A percentile compares a stretch with the other conserved stretches of the same genome.
These are phyloP conservation scores for Penicillium ucsense DNA, from an alignment of 495 filamentous ascomycete species.

Conservation along the genomic window DNA sequence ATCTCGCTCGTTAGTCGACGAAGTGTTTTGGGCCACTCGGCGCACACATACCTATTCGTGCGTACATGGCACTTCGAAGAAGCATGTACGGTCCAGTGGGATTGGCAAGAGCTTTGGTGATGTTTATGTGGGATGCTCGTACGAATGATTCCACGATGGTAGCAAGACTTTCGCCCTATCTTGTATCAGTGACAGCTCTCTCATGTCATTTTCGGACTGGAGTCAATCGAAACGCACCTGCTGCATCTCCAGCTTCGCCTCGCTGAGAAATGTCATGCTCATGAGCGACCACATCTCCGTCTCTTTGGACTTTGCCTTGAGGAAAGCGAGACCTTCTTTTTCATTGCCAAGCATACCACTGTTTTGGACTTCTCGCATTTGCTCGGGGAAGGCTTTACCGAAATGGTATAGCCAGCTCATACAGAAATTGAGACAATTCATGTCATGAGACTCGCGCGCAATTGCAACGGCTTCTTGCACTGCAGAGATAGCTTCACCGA, in stretches of 20 bases:
- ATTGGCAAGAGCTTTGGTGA: conserved; percentile 61
- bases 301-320: conserved; percentile 84
- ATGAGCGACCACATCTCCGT: conserved; percentile 78
- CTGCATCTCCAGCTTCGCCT: conserved; percentile 69
- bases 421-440: conserved; percentile 86
- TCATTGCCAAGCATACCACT: conserved; percentile 67
- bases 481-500: conserved; percentile 79
- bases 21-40: not conserved
- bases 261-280: conserved; percentile 75
- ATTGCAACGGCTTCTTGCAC: conserved; percentile 90
- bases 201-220: no score
- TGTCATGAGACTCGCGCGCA: conserved; percentile 85
- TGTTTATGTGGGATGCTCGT: conserved; percentile 71
- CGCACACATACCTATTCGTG: conserved; percentile 53
- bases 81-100: conserved; percentile 66
- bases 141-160: conserved; percentile 68
- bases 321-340: conserved; percentile 70
- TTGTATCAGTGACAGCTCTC: no score
- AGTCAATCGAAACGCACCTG: conserved; percentile 29
- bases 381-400: conserved; percentile 68
- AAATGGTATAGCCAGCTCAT: conserved; percentile 98
- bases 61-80: conserved; percentile 62
- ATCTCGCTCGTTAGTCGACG: conserved; percentile 8
- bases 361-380: conserved; percentile 60
- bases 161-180: conserved; percentile 68